Base-by-base conservation (phyloP, 306 rosid species). In the Casuarina glauca region DNA sequence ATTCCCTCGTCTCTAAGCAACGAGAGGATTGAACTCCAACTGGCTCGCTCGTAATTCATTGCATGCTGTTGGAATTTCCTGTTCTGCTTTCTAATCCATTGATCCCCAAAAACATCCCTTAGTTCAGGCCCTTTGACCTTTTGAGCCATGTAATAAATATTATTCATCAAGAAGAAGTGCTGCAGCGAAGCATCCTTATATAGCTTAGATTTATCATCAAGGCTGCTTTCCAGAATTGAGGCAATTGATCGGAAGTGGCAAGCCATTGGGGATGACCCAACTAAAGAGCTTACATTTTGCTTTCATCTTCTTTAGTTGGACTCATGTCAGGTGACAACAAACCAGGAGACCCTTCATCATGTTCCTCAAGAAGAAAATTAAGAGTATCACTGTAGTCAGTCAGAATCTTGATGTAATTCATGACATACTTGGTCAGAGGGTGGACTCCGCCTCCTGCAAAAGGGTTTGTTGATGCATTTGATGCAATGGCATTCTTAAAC, bases 151-250 rank as follows among this genome's bases (percentile, higher is more conserved):
- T 94, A 94, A 70, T 89, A 93, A 38, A 89, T 75, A 85, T 94
- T 94, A 88, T 92, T 94, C 97, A 92, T 94, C 83, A 92, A 83
- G 90, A 94, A 94, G 78, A 94, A 72, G 63, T 89, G 92, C 83
- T 94, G 98, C 85, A 92, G 84, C 9, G 94, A 81, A 58, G 75
- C 55, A 10, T 92, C 98, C 80, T 42, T 89, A 78, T 89, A 94
- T 68, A 90, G 84, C 81, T 85, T 89, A 44, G 94, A 82, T 84
- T 88, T 92, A 44, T 82, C 90, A 10, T 88, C 94, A 50, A 94
- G 93, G 85, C 90, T 94, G 81, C 84, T 52, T 73, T 94, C 94
- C 81, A 94, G 82, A 84, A 87, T 82, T 12, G 89, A 84, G n/a
- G 93, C 82, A 52, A 90, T 75, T n/a, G 91, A 90, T 15, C 79